Conservation (phyloP, 2,329 filamentous ascomycete genomes). For the Trichoderma gracile region DNA sequence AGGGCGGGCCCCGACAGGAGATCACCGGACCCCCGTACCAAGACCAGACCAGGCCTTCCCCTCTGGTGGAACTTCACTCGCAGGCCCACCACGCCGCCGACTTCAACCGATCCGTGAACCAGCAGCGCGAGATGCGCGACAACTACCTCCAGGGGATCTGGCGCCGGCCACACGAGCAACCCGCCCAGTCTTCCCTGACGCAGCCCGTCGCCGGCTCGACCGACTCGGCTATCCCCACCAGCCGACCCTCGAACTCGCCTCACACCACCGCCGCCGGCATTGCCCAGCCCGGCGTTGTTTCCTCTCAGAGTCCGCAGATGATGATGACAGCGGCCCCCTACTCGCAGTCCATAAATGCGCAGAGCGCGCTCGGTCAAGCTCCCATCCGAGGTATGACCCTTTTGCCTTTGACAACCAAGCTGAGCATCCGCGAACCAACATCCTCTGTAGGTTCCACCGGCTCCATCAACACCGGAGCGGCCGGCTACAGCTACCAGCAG, state of each 20-base stretch:
- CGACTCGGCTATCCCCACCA: conserved; percentile 50
- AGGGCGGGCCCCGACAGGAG: conserved; percentile 83
- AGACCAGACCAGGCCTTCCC: conserved; percentile 77
- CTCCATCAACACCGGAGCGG: conserved; percentile 52
- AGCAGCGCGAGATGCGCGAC: conserved; percentile 74
- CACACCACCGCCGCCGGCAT: conserved; percentile 56
- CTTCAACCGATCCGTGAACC: conserved; percentile 81
- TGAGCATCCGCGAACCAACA: conserved; percentile 64
- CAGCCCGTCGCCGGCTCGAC: conserved; percentile 43
- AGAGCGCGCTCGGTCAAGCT: conserved; percentile 70
- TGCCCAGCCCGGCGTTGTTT: conserved; percentile 58
- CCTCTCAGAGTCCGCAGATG: conserved; percentile 64
- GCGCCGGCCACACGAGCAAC: conserved; percentile 79
- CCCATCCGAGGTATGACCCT: conserved; percentile 68
- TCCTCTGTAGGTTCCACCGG: conserved; percentile 57
- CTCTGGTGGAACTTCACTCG: conserved; percentile 75
- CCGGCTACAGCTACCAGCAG: conserved; percentile 66
- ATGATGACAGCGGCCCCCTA: conserved; percentile 68
- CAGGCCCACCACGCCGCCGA: conserved; percentile 89
- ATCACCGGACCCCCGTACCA: conserved; percentile 84
- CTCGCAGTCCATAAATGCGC: conserved; percentile 69
- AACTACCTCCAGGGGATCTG: conserved; percentile 82
- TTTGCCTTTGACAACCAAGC: conserved; percentile 47
- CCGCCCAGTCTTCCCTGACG: conserved; percentile 51
- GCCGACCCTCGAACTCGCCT: conserved; percentile 59